Percentiles rank a stretch among this genome's conserved stretches.
phyloP scores from a whole-genome alignment of 2,329 filamentous ascomycete genomes.

The Apiospora saccharicola region DNA sequence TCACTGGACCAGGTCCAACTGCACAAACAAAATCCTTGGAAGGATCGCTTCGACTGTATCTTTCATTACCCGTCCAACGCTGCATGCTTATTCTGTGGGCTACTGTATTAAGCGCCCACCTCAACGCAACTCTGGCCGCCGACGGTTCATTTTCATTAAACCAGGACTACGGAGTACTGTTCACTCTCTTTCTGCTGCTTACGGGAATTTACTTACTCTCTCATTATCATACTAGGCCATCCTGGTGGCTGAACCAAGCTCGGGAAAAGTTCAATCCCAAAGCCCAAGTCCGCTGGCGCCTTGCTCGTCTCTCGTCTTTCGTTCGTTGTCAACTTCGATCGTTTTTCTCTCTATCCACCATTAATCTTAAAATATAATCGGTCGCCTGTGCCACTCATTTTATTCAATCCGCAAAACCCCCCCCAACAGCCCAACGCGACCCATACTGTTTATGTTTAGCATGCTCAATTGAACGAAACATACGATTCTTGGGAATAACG shows the following conservation, averaged over 20 bases:
- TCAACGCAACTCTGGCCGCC: background rate
- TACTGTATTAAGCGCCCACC: conserved; percentile 2
- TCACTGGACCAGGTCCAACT: background rate
- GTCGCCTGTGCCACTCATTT: background rate
- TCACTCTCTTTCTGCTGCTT: background rate
- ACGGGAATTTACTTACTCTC: background rate
- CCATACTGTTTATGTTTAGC: background rate
- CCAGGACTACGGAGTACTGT: background rate
- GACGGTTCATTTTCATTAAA: background rate
- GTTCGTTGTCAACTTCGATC: background rate
- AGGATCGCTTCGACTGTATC: conserved; percentile 1
- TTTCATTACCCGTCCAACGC: conserved; percentile 16
- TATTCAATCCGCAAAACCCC: background rate
- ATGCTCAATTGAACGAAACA: conserved; percentile 11
- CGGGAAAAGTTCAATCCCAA: background rate
- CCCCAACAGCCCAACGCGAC: background rate
- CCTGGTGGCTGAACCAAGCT: background rate
- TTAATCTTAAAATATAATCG: background rate
- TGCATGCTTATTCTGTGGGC: conserved; percentile 21
- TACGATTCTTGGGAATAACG: conserved; percentile 5
- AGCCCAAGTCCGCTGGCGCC: background rate
- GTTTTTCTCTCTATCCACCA: background rate
- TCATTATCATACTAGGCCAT: conserved; percentile 2
- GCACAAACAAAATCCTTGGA: conserved; percentile 18
- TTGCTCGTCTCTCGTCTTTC: background rate